Conservation (phyloP, 768 basidiomycete genomes). For the Gelatoporia subvermispora region DNA sequence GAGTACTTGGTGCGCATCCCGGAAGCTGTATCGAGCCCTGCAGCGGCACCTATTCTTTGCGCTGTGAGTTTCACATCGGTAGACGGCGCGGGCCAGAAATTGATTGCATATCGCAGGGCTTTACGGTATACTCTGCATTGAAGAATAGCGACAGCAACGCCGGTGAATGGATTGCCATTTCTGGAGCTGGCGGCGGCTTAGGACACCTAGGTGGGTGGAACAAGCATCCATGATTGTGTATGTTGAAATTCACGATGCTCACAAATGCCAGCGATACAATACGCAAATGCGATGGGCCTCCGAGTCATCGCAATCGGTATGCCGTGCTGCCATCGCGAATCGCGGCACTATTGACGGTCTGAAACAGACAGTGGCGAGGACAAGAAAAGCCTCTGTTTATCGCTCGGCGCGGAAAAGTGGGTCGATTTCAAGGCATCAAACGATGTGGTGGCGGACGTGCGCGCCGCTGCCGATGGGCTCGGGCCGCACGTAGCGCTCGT, state of each 20-base stretch:
- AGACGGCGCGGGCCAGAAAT: not conserved
- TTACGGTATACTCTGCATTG: slow-evolving; percentile 79
- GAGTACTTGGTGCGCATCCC: slow-evolving; percentile 74
- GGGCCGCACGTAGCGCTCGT: slow-evolving; percentile 69
- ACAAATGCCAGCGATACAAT: slow-evolving; percentile 47
- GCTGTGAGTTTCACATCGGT: slow-evolving; percentile 40
- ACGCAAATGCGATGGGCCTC: slow-evolving; percentile 66
- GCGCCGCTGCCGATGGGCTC: slow-evolving; percentile 49
- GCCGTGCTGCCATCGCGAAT: not conserved
- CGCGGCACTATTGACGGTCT: no score
- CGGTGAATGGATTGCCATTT: slow-evolving; percentile 71
- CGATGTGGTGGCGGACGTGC: slow-evolving; percentile 58
- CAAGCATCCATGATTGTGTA: not conserved
- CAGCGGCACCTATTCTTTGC: slow-evolving; percentile 67
- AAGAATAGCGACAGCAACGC: slow-evolving; percentile 55
- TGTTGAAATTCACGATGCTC: no score
- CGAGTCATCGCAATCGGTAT: slow-evolving; percentile 69
- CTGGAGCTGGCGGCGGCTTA: slow-evolving; percentile 73
- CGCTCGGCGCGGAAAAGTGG: slow-evolving; percentile 65
- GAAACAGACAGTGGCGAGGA: slow-evolving; percentile 70
- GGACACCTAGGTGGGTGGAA: slow-evolving; percentile 61
- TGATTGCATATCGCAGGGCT: slow-evolving; percentile 37
- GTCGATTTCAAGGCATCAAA: slow-evolving; percentile 67
- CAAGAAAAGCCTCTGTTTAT: slow-evolving; percentile 52
- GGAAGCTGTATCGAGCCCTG: slow-evolving; percentile 52